These are phyloP conservation scores for Apium graveolens DNA, from an alignment of 129 eudicot species.

Conservation along the genomic window DNA sequence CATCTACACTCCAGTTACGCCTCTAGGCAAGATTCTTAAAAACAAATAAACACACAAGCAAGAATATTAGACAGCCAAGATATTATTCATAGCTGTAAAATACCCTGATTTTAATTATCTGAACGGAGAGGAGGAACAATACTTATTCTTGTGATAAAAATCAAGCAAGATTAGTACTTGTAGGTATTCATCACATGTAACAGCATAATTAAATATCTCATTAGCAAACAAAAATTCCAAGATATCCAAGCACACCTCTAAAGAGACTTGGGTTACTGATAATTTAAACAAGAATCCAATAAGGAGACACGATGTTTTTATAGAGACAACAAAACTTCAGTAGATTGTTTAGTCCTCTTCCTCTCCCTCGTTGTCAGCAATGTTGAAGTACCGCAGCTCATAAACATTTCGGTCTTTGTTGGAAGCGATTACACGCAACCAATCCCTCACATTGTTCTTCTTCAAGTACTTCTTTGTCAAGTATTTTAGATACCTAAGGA, in stretches of 20 bases:
- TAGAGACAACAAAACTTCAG: neutral
- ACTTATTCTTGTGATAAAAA: neutral
- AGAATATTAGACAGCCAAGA: too few relatives aligned
- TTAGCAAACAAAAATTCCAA: neutral
- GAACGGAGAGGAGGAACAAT: neutral
- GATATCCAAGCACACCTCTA: neutral
- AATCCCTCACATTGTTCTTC: constrained; percentile 13
- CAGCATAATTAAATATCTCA: neutral
- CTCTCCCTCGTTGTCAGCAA: constrained; percentile 12
- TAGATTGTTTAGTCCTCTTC: neutral
- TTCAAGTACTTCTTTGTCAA: constrained; percentile 10
- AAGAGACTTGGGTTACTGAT: neutral
- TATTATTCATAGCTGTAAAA: neutral
- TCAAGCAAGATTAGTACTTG: neutral
- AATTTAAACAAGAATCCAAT: neutral
- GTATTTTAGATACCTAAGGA: neutral
- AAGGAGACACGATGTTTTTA: neutral
- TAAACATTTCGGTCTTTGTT: constrained; percentile 11
- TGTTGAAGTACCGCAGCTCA: constrained; percentile 10
- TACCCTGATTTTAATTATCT: neutral
- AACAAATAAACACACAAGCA: too few relatives aligned
- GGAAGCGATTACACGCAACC: constrained; percentile 7
- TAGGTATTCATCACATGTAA: neutral
- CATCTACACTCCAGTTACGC: too few relatives aligned
- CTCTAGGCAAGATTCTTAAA: too few relatives aligned